A percentile compares a stretch with the other conserved stretches of the same genome.
Evolutionary conservation across 2,329 filamentous ascomycete genomes (phyloP).

Genomic region (Venturia pyrina): DNA sequence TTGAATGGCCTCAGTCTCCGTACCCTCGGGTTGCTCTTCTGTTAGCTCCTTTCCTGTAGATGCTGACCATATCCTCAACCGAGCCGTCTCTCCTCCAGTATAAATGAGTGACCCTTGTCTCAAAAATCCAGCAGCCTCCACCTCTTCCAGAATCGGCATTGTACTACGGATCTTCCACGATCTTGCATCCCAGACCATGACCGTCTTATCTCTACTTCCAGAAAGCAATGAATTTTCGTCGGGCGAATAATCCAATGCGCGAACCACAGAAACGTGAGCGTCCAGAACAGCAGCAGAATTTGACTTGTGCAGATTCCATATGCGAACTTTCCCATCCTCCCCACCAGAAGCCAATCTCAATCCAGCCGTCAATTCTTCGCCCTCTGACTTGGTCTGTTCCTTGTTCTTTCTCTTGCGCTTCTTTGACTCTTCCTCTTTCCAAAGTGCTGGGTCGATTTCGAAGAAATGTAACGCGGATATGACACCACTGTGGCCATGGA

Average conservation of each 20-base stretch:
- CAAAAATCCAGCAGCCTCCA: constrained; percentile 77
- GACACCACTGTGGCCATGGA: constrained; percentile 84
- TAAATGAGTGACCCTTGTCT: constrained; percentile 62
- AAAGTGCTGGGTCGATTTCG: constrained; percentile 44
- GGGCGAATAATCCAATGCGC: constrained; percentile 70
- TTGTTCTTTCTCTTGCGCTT: constrained; percentile 37
- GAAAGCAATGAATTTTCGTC: constrained; percentile 69
- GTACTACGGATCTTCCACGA: constrained; percentile 78
- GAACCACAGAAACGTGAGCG: constrained; percentile 92
- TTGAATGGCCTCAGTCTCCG: constrained; percentile 58
- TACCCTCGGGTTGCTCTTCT: constrained; percentile 52
- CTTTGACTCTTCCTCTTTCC: constrained; percentile 22
- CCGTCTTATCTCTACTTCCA: constrained; percentile 83
- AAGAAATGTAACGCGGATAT: constrained; percentile 91
- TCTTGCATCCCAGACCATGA: constrained; percentile 80
- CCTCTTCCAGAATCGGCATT: constrained; percentile 72
- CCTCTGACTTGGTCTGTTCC: constrained; percentile 30
- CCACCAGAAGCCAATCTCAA: constrained; percentile 84
- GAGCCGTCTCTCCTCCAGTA: constrained; percentile 76
- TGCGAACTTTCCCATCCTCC: constrained; percentile 83
- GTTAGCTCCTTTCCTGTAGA: constrained; percentile 71
- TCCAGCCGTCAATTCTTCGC: constrained; percentile 41
- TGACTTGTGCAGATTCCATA: constrained; percentile 86
- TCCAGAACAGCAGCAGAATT: constrained; percentile 69
- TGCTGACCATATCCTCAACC: constrained; percentile 73